Percentiles rank a stretch among this genome's conserved stretches.
Evolutionary conservation across 2,329 filamentous ascomycete species (phyloP).

Genomic region (Biscogniauxia sp.): DNA sequence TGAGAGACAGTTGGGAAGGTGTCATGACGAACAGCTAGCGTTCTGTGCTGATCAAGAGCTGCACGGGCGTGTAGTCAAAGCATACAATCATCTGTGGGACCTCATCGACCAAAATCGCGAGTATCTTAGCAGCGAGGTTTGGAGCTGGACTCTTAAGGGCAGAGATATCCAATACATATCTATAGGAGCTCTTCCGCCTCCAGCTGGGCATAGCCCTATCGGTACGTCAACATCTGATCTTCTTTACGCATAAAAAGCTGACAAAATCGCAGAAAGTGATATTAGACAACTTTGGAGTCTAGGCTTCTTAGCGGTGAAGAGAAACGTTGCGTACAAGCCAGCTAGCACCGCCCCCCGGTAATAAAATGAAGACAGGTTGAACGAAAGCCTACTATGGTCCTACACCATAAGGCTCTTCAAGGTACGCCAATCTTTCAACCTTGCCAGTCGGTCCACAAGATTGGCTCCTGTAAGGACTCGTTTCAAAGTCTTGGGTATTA

Average conservation of each 20-base stretch:
- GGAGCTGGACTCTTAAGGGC: conserved; percentile 58
- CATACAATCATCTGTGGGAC: conserved; percentile 62
- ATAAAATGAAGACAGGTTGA: not conserved
- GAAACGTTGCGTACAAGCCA: conserved; percentile 30
- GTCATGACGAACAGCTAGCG: conserved; percentile 38
- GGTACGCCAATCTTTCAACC: not conserved
- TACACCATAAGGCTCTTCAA: not conserved
- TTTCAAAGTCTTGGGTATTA: not conserved
- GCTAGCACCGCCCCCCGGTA: not conserved
- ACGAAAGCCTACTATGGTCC: not conserved
- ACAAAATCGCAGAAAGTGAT: conserved; percentile 43
- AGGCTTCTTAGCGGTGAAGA: conserved; percentile 54
- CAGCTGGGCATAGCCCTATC: conserved; percentile 39
- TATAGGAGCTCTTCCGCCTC: conserved; percentile 49
- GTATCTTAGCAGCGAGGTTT: conserved; percentile 57
- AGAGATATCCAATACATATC: conserved; percentile 47
- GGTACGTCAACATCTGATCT: conserved; percentile 20
- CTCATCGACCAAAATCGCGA: conserved; percentile 53
- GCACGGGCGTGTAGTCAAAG: conserved; percentile 42
- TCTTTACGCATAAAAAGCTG: not conserved
- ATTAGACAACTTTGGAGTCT: conserved; percentile 58
- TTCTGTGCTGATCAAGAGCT: conserved; percentile 50
- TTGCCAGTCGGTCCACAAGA: not conserved
- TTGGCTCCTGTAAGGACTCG: not conserved
- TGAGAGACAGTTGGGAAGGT: conserved; percentile 55